These are phyloP conservation scores for Corynespora cassiicola DNA, from an alignment of 2,329 filamentous ascomycete species.

Conservation along the genomic window DNA sequence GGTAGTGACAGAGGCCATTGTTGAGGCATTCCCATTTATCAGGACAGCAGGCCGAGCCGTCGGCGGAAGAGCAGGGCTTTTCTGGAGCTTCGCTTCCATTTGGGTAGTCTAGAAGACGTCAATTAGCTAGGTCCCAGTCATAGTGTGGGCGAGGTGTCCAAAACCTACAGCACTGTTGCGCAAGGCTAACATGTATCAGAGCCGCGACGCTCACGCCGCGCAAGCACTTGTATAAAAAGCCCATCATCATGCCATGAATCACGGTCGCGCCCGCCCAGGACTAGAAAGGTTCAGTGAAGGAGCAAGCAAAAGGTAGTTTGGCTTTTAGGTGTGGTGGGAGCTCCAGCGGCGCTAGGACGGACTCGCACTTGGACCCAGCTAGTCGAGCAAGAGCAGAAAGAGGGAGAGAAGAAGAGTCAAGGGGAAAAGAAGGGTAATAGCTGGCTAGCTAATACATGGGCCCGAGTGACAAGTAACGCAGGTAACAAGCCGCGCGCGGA, in stretches of 20 bases:
- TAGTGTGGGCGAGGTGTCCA: not conserved
- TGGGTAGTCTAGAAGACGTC: constrained; percentile 38
- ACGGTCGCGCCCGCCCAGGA: no score
- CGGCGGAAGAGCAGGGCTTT: constrained; percentile 39
- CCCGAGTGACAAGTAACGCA: no score
- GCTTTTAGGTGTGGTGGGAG: no score
- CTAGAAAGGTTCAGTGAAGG: no score
- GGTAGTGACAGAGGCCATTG: constrained; percentile 45
- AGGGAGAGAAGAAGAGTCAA: no score
- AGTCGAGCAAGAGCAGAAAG: no score
- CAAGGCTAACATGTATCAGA: constrained; percentile 19
- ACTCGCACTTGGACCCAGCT: no score
- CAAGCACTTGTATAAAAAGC: constrained; percentile 19
- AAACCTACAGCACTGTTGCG: constrained; percentile 39
- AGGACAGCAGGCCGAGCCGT: constrained; percentile 44
- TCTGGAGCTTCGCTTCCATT: constrained; percentile 37
- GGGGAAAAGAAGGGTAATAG: no score
- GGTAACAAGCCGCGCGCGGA: no score
- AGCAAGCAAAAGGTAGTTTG: no score
- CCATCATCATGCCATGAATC: not conserved
- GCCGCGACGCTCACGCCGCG: constrained; percentile 23
- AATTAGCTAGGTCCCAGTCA: constrained; percentile 5
- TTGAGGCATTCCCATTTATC: constrained; percentile 44
- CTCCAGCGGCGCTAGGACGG: no score
- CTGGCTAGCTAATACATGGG: no score